These are phyloP conservation scores for Lasiosphaeris hirsuta DNA, from an alignment of 495 filamentous ascomycete species.

Conservation along the genomic window DNA sequence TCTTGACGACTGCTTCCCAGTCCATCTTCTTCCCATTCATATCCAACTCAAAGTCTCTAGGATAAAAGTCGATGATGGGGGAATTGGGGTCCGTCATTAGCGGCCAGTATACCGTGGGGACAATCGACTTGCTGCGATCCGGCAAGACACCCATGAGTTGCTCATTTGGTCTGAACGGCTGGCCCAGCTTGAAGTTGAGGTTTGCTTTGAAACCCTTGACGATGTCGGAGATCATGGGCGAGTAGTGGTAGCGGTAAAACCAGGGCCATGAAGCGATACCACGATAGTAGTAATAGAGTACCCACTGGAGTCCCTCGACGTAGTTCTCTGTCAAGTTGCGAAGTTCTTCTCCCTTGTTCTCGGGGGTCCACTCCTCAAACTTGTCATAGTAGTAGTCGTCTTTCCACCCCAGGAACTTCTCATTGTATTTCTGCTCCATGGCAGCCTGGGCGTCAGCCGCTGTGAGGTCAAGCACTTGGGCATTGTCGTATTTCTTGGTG, in stretches of 20 bases:
- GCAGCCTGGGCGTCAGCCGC: constrained; percentile 71
- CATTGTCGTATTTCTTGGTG: constrained; percentile 84
- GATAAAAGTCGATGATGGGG: constrained; percentile 99
- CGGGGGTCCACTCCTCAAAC: constrained; percentile 77
- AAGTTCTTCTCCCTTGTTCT: constrained; percentile 73
- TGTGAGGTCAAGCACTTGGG: constrained; percentile 76
- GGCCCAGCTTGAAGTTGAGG: constrained; percentile 86
- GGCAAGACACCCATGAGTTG: constrained; percentile 98
- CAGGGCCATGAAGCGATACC: constrained; percentile 98
- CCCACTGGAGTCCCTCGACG: constrained; percentile 96
- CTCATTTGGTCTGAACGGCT: constrained; percentile 91
- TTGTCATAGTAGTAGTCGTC: constrained; percentile 87
- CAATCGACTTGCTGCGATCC: constrained; percentile 94
- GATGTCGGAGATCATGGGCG: constrained; percentile 89
- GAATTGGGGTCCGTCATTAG: constrained; percentile 88
- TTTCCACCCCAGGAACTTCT: constrained; percentile 89
- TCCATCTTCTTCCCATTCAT: constrained; percentile 99
- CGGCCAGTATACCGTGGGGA: constrained; percentile 80
- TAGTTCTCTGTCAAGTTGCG: constrained; percentile 89
- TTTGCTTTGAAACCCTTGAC: constrained; percentile 82
- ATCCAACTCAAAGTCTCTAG: constrained; percentile 93
- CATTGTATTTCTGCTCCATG: constrained; percentile 77
- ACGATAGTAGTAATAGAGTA: constrained; percentile 95
- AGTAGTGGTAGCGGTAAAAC: constrained; percentile 96
- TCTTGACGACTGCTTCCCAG: constrained; percentile 98